phyloP scores from a whole-genome alignment of 2,329 filamentous ascomycete genomes.

The Epichloe coenophiala region DNA sequence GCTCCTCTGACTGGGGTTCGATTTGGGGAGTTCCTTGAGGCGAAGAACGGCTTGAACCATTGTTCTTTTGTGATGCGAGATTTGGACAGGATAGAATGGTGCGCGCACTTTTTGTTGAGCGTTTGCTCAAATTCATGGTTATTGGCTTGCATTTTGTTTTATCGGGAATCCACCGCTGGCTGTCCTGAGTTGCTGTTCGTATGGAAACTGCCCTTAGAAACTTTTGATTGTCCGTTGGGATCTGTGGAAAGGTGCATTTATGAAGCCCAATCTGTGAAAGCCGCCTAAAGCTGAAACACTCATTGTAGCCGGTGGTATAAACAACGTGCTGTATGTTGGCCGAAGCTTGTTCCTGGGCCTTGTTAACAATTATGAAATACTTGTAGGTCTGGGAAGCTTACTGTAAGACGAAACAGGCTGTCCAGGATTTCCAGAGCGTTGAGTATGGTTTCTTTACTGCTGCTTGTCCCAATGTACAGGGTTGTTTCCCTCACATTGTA shows the following conservation, averaged over 20 bases:
- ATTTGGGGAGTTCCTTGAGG: not conserved
- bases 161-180: constrained; percentile 4
- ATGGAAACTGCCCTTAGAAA: constrained; percentile 8
- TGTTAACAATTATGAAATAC: not conserved
- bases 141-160: constrained; percentile 4
- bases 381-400: not conserved
- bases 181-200: not conserved
- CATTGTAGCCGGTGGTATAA: constrained; percentile 7
- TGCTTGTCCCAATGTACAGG: constrained; percentile 16
- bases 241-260: constrained; percentile 11
- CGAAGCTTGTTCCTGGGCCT: constrained; percentile 6
- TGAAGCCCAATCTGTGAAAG: constrained; percentile 15
- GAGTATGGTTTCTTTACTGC: constrained; percentile 4
- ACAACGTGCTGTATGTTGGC: constrained; percentile 12
- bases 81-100: not conserved
- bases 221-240: not conserved
- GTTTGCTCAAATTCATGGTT: not conserved
- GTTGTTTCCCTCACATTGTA: constrained; percentile 14
- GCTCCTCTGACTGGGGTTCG: not conserved
- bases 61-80: not conserved
- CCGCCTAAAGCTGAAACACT: constrained; percentile 12
- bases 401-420: constrained; percentile 7
- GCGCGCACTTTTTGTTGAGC: not conserved
- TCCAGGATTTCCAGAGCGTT: constrained; percentile 9
- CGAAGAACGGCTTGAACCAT: not conserved